Evolutionary conservation across 345 rosid genomes (phyloP).

Genomic region (Populus pruinosa): DNA sequence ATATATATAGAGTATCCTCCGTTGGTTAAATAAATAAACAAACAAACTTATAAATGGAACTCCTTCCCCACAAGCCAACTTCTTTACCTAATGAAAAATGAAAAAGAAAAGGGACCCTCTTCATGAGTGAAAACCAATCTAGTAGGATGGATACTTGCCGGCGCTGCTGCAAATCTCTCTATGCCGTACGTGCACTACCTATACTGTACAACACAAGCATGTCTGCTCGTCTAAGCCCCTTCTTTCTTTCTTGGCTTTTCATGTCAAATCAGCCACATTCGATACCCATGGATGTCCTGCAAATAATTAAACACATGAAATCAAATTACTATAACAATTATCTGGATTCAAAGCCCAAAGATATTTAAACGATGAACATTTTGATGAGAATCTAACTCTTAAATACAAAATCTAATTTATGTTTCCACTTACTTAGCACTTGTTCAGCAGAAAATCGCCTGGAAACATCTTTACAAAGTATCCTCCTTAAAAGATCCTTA

Average conservation of each 20-base stretch:
- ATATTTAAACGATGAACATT: no score
- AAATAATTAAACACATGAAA: neutral
- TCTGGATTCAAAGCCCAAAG: no score
- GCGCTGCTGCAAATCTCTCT: neutral
- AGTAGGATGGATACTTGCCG: neutral
- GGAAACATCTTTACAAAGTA: conserved; percentile 76
- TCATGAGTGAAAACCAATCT: neutral
- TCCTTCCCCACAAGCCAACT: neutral
- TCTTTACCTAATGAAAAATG: neutral
- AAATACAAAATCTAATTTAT: neutral
- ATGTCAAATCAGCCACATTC: neutral
- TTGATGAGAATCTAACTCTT: neutral
- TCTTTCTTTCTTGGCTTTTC: neutral
- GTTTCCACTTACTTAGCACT: conserved; percentile 52
- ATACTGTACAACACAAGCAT: neutral
- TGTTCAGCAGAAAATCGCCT: conserved; percentile 70
- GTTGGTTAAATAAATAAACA: no score
- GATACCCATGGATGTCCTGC: conserved; percentile 31
- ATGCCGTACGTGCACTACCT: no score
- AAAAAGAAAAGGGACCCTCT: neutral
- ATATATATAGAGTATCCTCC: no score
- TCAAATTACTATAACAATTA: no score
- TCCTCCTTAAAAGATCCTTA: conserved; percentile 71
- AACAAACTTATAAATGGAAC: no score
- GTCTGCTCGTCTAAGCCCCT: neutral